Conservation (phyloP, 176 grass and related monocot species). For the Oryza nivara region DNA sequence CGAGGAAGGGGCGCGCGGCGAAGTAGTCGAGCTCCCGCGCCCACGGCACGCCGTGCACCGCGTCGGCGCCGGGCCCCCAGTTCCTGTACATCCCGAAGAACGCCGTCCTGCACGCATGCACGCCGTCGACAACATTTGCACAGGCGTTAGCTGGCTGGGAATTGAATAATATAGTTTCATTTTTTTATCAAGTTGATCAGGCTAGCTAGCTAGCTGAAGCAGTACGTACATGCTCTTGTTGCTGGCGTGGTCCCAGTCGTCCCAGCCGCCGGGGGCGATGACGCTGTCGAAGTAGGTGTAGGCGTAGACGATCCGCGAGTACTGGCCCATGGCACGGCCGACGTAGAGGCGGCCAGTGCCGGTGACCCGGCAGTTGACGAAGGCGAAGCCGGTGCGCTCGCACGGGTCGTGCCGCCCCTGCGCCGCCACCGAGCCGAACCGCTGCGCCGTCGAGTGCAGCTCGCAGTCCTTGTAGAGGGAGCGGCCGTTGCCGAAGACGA, state of each 20-base stretch:
- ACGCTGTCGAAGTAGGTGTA: slow-evolving; percentile 97
- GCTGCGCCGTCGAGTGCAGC: slow-evolving; percentile 75
- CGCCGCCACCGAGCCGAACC: slow-evolving; percentile 79
- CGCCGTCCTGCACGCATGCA: slow-evolving; percentile 53
- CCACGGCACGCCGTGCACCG: slow-evolving; percentile 85
- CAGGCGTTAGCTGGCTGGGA: not conserved
- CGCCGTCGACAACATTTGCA: not conserved
- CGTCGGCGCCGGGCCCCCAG: slow-evolving; percentile 78
- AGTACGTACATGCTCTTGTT: slow-evolving; percentile 94
- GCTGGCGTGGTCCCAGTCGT: slow-evolving; percentile 94
- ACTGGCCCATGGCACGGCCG: slow-evolving; percentile 95
- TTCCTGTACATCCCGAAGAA: slow-evolving; percentile 91
- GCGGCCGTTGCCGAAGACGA: slow-evolving; percentile 95
- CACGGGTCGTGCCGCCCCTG: slow-evolving; percentile 75
- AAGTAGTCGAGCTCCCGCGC: slow-evolving; percentile 85
- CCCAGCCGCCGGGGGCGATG: slow-evolving; percentile 87
- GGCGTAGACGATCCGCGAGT: slow-evolving; percentile 93
- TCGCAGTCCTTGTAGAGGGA: slow-evolving; percentile 96
- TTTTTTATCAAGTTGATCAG: too few relatives aligned
- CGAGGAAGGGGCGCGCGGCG: slow-evolving; percentile 78
- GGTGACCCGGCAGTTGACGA: slow-evolving; percentile 89
- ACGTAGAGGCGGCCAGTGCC: slow-evolving; percentile 81
- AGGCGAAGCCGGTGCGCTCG: slow-evolving; percentile 87
- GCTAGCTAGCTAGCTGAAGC: too few relatives aligned
- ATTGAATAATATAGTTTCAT: too few relatives aligned